Evolutionary conservation across 139 green algal species (phyloP), one percentile per base, ranked within the genome.

Genomic region (Ostreobium quekettii): DNA sequence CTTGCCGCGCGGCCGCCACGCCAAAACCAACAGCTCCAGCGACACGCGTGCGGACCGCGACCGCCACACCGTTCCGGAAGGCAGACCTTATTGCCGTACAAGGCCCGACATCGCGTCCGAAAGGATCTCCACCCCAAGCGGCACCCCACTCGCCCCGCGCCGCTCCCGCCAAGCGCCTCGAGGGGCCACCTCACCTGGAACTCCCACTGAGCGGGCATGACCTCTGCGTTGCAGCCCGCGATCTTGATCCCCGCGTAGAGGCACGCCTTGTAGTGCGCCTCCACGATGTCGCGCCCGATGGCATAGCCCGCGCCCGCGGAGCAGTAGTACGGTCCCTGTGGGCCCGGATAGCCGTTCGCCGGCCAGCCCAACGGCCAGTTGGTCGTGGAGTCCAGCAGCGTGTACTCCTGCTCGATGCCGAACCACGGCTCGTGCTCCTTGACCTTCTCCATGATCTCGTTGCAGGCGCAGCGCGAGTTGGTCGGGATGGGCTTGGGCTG

Each of bases 141-240:
- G n/a, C n/a, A n/a, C n/a, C n/a, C n/a, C n/a, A n/a, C n/a, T n/a
- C n/a, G n/a, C n/a, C n/a, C n/a, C n/a, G n/a, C n/a, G n/a, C n/a
- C n/a, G n/a, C n/a, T n/a, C n/a, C n/a, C n/a, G n/a, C n/a, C n/a
- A n/a, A n/a, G n/a, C n/a, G n/a, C n/a, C n/a, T n/a, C n/a, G n/a
- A n/a, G n/a, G n/a, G n/a, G n/a, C n/a, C n/a, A 36, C 8, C 48
- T 26, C 48, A 88, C 83, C 82, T 96, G 91, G 85, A 93, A 98
- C 86, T 98, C 93, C 93, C 93, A 99, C 79, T 98, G 93, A 0
- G 85, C 81, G 26, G 94, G 93, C 88, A 99, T 96, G 37, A 99
- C 94, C 88, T 99, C 93, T 1, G 85, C 94, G 72, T 99, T 99
- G 36, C 96, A 78, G 48, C 93, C 94, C 22, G 75, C 88, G 80